Base-by-base conservation (phyloP, 352 stramenopile genomes). In the Globisporangium lucens region DNA sequence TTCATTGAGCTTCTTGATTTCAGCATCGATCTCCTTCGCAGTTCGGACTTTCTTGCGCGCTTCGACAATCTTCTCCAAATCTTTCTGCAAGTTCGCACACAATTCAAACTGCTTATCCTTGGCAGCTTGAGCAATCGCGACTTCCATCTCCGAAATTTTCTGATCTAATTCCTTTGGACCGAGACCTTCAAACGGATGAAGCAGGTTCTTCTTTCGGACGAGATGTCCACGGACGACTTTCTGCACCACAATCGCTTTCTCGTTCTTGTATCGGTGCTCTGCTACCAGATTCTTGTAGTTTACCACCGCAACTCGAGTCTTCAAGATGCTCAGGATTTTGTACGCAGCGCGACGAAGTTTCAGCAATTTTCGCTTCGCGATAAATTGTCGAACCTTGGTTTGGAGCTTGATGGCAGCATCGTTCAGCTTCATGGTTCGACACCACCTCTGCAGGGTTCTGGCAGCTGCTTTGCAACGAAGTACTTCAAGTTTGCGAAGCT, bases 21-120 rank as follows among this genome's bases (percentile, higher is more conserved):
- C 88, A 4, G 70, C 70, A 55, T 97, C 89, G 43, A 97, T 81
- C 62, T 97, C 88, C 65, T 97, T 96, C 0, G 85, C 82, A 0
- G 88, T 97, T n/a, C 88, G 87, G 8, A 95, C 86, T 58, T 88
- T 89, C 69, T 93, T 93, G 20, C 87, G 84, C 8, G 85, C 88
- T 20, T 94, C 86, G 0, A 95, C 79, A 35, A 94, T 76, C 53
- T 84, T 86, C 49, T 96, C 87, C 3, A 96, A 69, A 17, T 97
- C 88, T 20, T 93, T 87, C 64, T 96, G 89, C 43, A 97, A 69
- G 33, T 89, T 90, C 0, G 87, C 81, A 47, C 88, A 97, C 61
- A 86, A 61, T 35, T 96, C 87, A 71, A 97, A 97, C 66, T 97
- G 82, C 64, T 94, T 95, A 73, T 83, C 89, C 22, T 78, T 71